A percentile compares a stretch with the other conserved stretches of the same genome.
phyloP scores from a whole-genome alignment of 495 filamentous ascomycete genomes.

The Pyrenula aspistea region DNA sequence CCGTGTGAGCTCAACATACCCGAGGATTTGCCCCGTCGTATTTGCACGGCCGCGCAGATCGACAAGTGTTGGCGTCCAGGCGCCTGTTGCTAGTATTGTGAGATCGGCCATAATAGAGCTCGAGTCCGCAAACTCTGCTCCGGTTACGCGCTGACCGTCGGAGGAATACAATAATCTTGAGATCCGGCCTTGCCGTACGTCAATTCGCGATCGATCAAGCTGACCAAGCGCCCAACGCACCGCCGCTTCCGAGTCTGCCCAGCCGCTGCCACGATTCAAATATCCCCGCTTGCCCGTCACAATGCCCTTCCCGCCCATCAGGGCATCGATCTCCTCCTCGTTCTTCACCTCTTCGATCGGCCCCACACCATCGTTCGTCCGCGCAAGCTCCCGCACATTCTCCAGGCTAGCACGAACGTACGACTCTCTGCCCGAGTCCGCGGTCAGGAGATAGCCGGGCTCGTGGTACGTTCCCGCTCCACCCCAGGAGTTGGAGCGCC shows the following conservation, averaged over 20 bases:
- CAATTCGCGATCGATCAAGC: constrained; percentile 44
- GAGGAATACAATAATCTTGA: constrained; percentile 31
- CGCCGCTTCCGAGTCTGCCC: constrained; percentile 68
- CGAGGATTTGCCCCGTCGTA: constrained; percentile 71
- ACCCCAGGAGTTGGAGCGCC: constrained; percentile 55
- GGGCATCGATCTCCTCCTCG: constrained; percentile 32
- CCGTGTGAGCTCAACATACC: constrained; percentile 58
- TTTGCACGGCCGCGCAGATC: constrained; percentile 64
- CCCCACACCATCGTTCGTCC: constrained; percentile 49
- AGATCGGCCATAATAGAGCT: constrained; percentile 51
- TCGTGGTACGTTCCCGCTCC: constrained; percentile 61
- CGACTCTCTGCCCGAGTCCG: not conserved
- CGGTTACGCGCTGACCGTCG: constrained; percentile 20
- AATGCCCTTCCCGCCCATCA: constrained; percentile 30
- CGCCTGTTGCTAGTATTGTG: constrained; percentile 69
- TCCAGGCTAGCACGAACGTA: constrained; percentile 10
- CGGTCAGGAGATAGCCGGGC: constrained; percentile 51
- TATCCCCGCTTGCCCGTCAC: constrained; percentile 55
- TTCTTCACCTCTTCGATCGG: constrained; percentile 6
- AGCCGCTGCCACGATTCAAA: constrained; percentile 67
- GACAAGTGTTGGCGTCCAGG: constrained; percentile 68
- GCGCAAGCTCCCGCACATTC: constrained; percentile 51
- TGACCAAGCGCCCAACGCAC: constrained; percentile 41
- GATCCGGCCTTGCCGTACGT: constrained; percentile 45
- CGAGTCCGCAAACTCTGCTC: constrained; percentile 45